Evolutionary conservation across 2,329 filamentous ascomycete species (phyloP).

Genomic region (Scytalidium lignicola): DNA sequence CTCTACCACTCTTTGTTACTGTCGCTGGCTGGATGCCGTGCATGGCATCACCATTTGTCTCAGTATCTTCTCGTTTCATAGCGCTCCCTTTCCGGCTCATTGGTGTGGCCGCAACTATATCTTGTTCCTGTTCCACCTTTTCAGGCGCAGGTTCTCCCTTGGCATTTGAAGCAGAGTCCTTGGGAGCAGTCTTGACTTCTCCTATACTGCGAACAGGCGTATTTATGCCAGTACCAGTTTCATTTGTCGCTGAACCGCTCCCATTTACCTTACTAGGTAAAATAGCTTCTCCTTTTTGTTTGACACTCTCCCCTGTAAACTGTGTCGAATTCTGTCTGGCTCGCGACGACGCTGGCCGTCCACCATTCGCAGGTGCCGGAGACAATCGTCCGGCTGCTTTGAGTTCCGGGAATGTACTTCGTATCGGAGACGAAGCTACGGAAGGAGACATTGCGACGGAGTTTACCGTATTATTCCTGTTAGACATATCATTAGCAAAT

Average conservation of each 20-base stretch:
- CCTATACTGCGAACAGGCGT: constrained; percentile 28
- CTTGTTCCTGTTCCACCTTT: constrained; percentile 29
- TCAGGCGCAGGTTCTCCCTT: constrained; percentile 28
- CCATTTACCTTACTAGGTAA: constrained; percentile 58
- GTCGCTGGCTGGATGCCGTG: constrained; percentile 29
- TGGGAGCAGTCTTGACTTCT: constrained; percentile 50
- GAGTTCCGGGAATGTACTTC: constrained; percentile 61
- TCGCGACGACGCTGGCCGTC: constrained; percentile 63
- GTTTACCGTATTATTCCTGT: constrained; percentile 41
- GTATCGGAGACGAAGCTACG: constrained; percentile 69
- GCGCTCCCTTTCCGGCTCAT: constrained; percentile 39
- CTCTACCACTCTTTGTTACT: constrained; percentile 55
- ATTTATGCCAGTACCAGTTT: constrained; percentile 21
- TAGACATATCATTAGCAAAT: constrained; percentile 11
- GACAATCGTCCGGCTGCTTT: constrained; percentile 48
- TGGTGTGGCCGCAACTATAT: constrained; percentile 21
- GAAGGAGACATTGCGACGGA: constrained; percentile 59
- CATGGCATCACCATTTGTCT: constrained; percentile 36
- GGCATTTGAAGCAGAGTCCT: constrained; percentile 35
- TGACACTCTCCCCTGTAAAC: constrained; percentile 49
- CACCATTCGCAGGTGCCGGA: constrained; percentile 50
- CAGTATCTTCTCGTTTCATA: constrained; percentile 45
- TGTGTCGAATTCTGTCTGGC: constrained; percentile 71
- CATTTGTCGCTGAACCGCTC: constrained; percentile 29
- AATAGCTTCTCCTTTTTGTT: constrained; percentile 52